Conservation (phyloP, 257 asterid species). For the Solanum phureja region DNA sequence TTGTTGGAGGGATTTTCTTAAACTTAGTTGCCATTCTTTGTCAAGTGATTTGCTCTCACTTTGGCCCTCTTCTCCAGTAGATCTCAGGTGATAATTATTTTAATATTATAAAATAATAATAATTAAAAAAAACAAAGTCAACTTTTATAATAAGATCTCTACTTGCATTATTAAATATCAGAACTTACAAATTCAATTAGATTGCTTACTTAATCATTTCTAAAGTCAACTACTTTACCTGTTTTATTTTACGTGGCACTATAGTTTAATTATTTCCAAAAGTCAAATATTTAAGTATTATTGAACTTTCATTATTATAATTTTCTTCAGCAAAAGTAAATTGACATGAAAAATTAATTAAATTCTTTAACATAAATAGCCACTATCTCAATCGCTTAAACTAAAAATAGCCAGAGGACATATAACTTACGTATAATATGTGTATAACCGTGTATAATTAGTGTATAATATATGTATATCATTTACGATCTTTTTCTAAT, state of each 20-base stretch:
- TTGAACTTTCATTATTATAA: background rate
- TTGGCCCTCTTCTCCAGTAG: conserved; percentile 25
- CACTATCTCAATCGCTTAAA: background rate
- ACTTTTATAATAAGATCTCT: background rate
- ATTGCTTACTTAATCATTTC: background rate
- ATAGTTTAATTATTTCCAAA: background rate
- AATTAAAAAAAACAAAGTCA: background rate
- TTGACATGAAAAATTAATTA: background rate
- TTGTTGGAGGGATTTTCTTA: conserved; percentile 30
- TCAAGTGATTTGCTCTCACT: background rate
- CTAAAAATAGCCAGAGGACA: background rate
- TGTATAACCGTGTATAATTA: background rate
- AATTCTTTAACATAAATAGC: background rate
- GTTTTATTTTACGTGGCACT: background rate
- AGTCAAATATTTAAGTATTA: background rate
- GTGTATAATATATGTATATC: background rate
- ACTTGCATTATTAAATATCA: background rate
- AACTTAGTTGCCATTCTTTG: conserved; percentile 14
- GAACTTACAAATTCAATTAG: background rate
- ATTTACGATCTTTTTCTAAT: background rate
- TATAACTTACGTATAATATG: background rate
- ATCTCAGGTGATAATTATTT: conserved; percentile 9
- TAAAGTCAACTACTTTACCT: background rate
- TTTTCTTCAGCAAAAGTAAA: background rate
- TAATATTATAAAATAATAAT: background rate